These are phyloP conservation scores for Thelonectria olida DNA, from an alignment of 2,329 filamentous ascomycete genomes.

Conservation along the genomic window DNA sequence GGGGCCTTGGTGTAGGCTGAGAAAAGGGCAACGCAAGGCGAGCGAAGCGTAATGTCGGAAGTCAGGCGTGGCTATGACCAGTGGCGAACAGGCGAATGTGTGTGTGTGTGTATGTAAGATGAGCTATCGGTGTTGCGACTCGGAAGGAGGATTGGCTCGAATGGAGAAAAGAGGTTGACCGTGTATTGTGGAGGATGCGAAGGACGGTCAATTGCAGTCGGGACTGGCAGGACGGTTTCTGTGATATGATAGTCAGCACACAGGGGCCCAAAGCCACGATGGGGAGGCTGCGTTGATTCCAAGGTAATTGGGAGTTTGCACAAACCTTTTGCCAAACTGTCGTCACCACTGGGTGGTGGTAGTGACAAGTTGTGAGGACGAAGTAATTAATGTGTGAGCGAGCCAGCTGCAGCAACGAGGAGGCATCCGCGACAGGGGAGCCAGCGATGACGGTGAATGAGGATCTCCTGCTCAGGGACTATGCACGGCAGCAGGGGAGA, in stretches of 20 bases:
- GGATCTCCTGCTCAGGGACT: constrained; percentile 7
- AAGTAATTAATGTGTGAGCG: neutral
- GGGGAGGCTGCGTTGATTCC: neutral
- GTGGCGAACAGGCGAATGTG: neutral
- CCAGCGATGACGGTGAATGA: neutral
- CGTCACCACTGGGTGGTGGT: neutral
- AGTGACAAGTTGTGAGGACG: neutral
- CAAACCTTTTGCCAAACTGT: neutral
- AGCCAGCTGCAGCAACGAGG: neutral
- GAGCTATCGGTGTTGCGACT: neutral
- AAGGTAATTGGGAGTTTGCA: neutral
- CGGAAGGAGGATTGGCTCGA: neutral
- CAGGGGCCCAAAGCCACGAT: neutral
- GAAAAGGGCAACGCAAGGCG: neutral
- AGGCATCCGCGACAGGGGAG: neutral
- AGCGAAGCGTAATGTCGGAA: neutral
- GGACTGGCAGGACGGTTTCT: neutral
- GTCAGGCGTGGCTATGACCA: neutral
- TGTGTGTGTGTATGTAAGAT: neutral
- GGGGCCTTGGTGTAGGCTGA: neutral
- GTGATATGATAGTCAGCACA: constrained; percentile 1
- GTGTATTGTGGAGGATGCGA: neutral
- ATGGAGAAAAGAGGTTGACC: neutral
- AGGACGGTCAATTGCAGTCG: constrained; percentile 8
- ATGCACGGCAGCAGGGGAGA: neutral